Evolutionary conservation across 73 alveolate species (phyloP), one percentile per base, ranked within the genome.

Genomic region (Paramecium caudatum): DNA sequence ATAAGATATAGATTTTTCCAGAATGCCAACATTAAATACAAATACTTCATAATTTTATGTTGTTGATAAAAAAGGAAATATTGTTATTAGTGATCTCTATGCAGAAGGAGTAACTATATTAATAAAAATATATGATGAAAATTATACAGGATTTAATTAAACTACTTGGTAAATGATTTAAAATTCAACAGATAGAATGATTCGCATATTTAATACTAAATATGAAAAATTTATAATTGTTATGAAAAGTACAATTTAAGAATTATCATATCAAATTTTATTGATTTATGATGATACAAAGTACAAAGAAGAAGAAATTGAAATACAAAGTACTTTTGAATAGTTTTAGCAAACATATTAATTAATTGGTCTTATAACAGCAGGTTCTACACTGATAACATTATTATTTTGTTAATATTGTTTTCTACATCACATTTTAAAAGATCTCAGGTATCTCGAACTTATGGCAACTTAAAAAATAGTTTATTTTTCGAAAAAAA

Each of bases 1-100:
- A 30, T 10, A 65, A 16, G 83, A 65, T n/a, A 13, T 33, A 16
- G 83, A 65, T 65, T 65, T 65, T 13, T 8, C 83, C 19, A 65
- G 49, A 16, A 65, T 65, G 49, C 83, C 83, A 1, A 65, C 32
- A 15, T 32, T 65, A n/a, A 1, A 65, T 32, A 55, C 46, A 6
- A 55, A 55, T 55, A 55, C 80, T 2, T 55, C 80, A 55, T 21
- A 55, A 23, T 55, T 27, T 55, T 55, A 55, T 55, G 23, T 55
- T 12, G 80, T 55, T 6, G 80, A 55, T 55, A 4, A 3, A 1
- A 55, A 10, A 10, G 80, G 80, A 0, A 55, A 55, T 10, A 55
- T 55, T 9, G 80, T 55, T 0, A 55, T 55, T 6, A 55, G 80
- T 21, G 80, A 55, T 23, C 41, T 55, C 30, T 55, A 55, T 55